Conservation (phyloP, 768 basidiomycete genomes). For the Pleurotus tuber-regium region DNA sequence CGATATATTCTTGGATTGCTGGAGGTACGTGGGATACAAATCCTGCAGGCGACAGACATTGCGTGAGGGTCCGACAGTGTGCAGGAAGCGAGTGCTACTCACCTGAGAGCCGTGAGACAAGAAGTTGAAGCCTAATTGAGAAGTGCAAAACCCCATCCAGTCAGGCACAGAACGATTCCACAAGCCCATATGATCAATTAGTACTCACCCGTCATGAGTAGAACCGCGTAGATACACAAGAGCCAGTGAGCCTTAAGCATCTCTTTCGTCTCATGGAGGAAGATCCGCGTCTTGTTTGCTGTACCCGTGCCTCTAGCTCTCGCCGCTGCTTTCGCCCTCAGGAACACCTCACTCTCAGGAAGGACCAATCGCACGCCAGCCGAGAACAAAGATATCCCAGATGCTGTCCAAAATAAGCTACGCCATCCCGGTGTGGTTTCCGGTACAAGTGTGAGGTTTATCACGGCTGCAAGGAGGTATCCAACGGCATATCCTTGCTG, state of each 20-base stretch:
- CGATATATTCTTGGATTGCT: constrained; percentile 58
- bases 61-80: background rate
- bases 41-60: constrained; percentile 35
- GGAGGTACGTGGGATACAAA: constrained; percentile 78
- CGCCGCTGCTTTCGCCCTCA: constrained; percentile 59
- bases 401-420: constrained; percentile 75
- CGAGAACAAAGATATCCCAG: constrained; percentile 68
- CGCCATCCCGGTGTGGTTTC: constrained; percentile 58
- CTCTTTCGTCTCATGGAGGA: constrained; percentile 65
- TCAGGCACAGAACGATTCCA: background rate
- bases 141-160: background rate
- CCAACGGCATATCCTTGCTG: constrained; percentile 91
- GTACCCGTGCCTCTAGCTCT: constrained; percentile 56
- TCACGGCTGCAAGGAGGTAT: constrained; percentile 77
- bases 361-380: constrained; percentile 62
- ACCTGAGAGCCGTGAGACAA: constrained; percentile 72
- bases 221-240: constrained; percentile 77
- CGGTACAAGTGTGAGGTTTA: constrained; percentile 69
- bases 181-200: background rate
- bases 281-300: constrained; percentile 59
- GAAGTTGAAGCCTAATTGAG: constrained; percentile 64
- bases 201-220: constrained; percentile 67
- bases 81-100: constrained; percentile 9
- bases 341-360: constrained; percentile 77
- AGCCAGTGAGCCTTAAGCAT: constrained; percentile 87